phyloP scores from a whole-genome alignment of 192 early-diverging fungal species.

The Paraglomus occultum region DNA sequence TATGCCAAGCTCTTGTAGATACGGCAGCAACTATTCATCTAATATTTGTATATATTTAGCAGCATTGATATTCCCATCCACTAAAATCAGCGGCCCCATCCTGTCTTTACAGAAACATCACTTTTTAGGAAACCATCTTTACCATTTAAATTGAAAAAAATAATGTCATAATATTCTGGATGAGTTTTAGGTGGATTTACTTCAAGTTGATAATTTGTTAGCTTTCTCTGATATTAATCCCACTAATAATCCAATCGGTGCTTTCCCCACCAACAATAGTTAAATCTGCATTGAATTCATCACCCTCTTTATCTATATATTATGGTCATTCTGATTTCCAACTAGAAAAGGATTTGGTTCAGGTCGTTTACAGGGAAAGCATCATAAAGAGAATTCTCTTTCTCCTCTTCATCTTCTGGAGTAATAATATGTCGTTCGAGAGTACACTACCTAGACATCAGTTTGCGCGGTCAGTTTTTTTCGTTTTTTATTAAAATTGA shows the following conservation, averaged over 20 bases:
- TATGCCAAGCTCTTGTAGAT: too few relatives aligned
- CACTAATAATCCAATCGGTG: constrained; percentile 5
- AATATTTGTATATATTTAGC: too few relatives aligned
- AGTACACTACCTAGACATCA: too few relatives aligned
- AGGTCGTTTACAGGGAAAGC: constrained; percentile 10
- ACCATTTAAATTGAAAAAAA: constrained; percentile 27
- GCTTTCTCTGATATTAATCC: too few relatives aligned
- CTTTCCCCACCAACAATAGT: constrained; percentile 14
- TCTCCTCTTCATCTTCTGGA: neutral
- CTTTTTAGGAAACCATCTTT: constrained; percentile 24
- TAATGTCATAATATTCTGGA: neutral
- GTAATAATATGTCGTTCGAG: too few relatives aligned
- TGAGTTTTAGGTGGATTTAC: constrained; percentile 6
- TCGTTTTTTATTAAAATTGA: too few relatives aligned
- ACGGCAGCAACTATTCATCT: too few relatives aligned
- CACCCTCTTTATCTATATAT: too few relatives aligned
- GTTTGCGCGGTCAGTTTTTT: too few relatives aligned
- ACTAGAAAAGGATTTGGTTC: constrained; percentile 15
- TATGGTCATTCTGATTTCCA: constrained; percentile 4
- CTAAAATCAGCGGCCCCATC: too few relatives aligned
- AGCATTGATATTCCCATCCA: too few relatives aligned
- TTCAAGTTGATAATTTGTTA: constrained; percentile 10
- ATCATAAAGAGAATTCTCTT: constrained; percentile 13
- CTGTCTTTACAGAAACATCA: too few relatives aligned
- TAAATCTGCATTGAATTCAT: constrained; percentile 16